A percentile compares a stretch with the other conserved stretches of the same genome.
Evolutionary conservation across 2,329 filamentous ascomycete species (phyloP).

Genomic region (Colletotrichum musae): DNA sequence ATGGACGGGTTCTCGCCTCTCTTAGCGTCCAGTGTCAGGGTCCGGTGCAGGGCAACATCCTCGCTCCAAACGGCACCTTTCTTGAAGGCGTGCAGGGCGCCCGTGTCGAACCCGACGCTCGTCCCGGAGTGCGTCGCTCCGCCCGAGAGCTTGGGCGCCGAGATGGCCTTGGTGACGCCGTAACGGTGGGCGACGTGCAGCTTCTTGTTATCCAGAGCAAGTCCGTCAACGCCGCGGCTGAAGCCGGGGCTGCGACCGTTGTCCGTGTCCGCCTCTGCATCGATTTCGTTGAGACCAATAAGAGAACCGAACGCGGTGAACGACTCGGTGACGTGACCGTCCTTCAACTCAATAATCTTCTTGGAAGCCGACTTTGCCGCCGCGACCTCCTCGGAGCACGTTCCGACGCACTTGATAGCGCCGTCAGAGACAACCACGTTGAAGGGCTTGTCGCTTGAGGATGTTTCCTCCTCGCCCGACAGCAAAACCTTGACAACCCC

Average conservation of each 20-base stretch:
- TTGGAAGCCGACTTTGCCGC: constrained; percentile 51
- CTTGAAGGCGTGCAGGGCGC: constrained; percentile 61
- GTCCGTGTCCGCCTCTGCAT: constrained; percentile 68
- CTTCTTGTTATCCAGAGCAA: constrained; percentile 70
- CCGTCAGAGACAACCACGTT: constrained; percentile 69
- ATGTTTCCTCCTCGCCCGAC: constrained; percentile 52
- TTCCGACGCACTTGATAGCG: constrained; percentile 69
- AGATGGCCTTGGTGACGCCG: constrained; percentile 72
- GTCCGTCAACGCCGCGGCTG: constrained; percentile 71
- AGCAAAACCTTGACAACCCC: constrained; percentile 69
- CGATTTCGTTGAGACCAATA: constrained; percentile 75
- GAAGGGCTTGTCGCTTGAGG: constrained; percentile 47
- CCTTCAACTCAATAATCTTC: constrained; percentile 62
- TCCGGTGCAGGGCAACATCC: constrained; percentile 72
- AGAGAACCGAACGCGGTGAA: constrained; percentile 73
- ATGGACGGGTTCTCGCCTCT: constrained; percentile 62
- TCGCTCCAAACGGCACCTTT: constrained; percentile 66
- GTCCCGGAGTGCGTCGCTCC: constrained; percentile 66
- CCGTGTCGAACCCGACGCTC: constrained; percentile 71
- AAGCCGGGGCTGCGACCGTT: constrained; percentile 66
- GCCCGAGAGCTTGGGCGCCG: constrained; percentile 64
- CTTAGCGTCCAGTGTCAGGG: constrained; percentile 64
- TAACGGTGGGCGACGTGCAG: constrained; percentile 66
- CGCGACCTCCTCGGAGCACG: constrained; percentile 62
- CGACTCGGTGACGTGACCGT: constrained; percentile 73